Conservation (phyloP, 257 asterid species). For the Leptodermis oblonga region DNA sequence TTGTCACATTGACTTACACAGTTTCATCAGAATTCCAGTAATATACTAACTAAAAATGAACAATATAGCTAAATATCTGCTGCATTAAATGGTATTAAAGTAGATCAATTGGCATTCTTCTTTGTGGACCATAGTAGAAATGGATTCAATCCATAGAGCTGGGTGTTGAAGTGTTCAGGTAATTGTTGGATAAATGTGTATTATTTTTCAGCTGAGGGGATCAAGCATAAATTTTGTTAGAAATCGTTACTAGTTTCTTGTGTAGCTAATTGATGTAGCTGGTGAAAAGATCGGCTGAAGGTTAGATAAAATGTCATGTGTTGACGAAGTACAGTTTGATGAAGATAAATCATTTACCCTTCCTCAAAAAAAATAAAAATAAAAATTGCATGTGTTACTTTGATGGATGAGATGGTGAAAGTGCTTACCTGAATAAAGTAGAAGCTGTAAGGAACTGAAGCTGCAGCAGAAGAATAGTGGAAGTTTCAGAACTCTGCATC, state of each 20-base stretch:
- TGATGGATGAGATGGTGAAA: background rate
- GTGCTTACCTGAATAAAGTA: background rate
- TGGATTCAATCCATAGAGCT: background rate
- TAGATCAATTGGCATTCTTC: constrained; percentile 3
- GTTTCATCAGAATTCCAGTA: background rate
- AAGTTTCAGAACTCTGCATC: background rate
- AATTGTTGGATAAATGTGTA: background rate
- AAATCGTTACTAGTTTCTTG: background rate
- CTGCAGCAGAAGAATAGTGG: background rate
- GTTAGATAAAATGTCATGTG: background rate
- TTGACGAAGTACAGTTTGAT: background rate
- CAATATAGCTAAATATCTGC: background rate
- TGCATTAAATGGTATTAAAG: background rate
- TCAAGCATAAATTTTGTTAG: background rate
- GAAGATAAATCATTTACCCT: background rate
- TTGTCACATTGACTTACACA: background rate
- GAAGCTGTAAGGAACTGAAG: too few relatives aligned
- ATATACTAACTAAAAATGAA: background rate
- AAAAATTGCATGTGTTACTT: too few relatives aligned
- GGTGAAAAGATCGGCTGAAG: background rate
- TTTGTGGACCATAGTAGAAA: too few relatives aligned
- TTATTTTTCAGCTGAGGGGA: background rate
- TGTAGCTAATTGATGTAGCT: background rate
- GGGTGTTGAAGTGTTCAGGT: background rate
- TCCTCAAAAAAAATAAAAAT: too few relatives aligned